A percentile compares a stretch with the other conserved stretches of the same genome.
These are phyloP conservation scores for Candida tibetensis DNA, from an alignment of 805 yeast genomes.

Conservation along the genomic window DNA sequence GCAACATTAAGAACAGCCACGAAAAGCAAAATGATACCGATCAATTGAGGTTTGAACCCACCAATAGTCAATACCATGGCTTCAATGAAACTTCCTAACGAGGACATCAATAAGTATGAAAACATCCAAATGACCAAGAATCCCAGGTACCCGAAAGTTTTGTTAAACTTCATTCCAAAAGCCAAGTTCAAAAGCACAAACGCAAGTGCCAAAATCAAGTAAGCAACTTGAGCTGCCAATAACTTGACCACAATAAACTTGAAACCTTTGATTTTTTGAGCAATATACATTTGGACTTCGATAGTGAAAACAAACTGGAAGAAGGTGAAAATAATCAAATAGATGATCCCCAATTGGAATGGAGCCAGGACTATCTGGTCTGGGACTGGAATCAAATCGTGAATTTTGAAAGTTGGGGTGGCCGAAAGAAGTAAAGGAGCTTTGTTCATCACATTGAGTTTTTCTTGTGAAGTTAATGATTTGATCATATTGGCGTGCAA, in stretches of 20 bases:
- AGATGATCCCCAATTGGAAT: constrained; percentile 31
- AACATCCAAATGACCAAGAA: constrained; percentile 33
- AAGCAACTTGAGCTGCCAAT: constrained; percentile 26
- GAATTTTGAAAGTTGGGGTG: constrained; percentile 21
- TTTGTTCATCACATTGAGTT: constrained; percentile 8
- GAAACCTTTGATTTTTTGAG: constrained; percentile 24
- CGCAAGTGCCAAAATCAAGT: constrained; percentile 25
- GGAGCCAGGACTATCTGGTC: constrained; percentile 29
- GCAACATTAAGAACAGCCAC: constrained; percentile 30
- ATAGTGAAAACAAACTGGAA: constrained; percentile 31
- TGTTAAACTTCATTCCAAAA: constrained; percentile 19
- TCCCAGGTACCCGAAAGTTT: constrained; percentile 30
- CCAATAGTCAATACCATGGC: constrained; percentile 21
- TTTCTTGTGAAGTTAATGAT: constrained; percentile 9
- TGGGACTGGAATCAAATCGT: constrained; percentile 24
- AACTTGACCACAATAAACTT: constrained; percentile 24
- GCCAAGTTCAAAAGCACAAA: constrained; percentile 29
- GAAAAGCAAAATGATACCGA: constrained; percentile 27
- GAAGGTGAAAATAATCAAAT: constrained; percentile 31
- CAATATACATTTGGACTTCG: constrained; percentile 26
- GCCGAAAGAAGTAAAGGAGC: constrained; percentile 25
- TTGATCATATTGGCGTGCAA: constrained; percentile 16
- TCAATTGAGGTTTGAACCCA: constrained; percentile 23
- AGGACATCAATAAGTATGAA: constrained; percentile 27
- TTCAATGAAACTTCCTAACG: constrained; percentile 32